Evolutionary conservation across 768 basidiomycete species (phyloP), one percentile per base, ranked within the genome.

Genomic region (Calocybe indica): DNA sequence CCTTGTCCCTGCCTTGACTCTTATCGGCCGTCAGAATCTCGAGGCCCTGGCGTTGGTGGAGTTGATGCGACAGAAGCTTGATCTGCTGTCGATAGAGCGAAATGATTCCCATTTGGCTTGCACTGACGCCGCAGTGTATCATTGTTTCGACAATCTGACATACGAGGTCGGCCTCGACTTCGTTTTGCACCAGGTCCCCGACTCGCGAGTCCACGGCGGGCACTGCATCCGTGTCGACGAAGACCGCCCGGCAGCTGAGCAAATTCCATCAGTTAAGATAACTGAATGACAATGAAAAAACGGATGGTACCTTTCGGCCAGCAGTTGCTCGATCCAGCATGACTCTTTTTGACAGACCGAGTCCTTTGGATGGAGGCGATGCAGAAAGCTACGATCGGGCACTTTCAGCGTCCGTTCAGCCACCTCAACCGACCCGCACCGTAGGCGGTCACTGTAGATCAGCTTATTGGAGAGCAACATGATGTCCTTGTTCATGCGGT

Each of bases 401-500:
- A 96, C 58, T 1, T 58, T 57, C 46, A 98, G 63, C 13, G 61
- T 69, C 55, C 73, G 74, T 36, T 72, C 68, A 30, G 88, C 88
- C 8, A 95, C 81, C 12, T 69, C 67, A 40, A 82, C 79, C 7
- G 78, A 84, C 4, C 95, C 96, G 60, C 92, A 95, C 40, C 69
- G 73, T 37, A 97, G 72, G 13, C 84, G 75, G 49, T 85, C 78
- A 7, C 76, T 70, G 57, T 98, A 98, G 7, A 97, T 83, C 40
- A 98, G 80, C 47, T 72, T 74, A 63, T 97, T 98, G 1, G 89
- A 90, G 7, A 98, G 70, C 7, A 78, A 60, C 94, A 97, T 97
- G 61, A 98, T 96, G 51, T 95, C 92, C 47, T 79, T 79, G 63
- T 95, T 97, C 96, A 98, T 98, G 39, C 96, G 77, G 61, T 98